A percentile compares a stretch with the other conserved stretches of the same genome.
Evolutionary conservation across 805 yeast genomes (phyloP).

Genomic region (Jamesozyma spencerorum): DNA sequence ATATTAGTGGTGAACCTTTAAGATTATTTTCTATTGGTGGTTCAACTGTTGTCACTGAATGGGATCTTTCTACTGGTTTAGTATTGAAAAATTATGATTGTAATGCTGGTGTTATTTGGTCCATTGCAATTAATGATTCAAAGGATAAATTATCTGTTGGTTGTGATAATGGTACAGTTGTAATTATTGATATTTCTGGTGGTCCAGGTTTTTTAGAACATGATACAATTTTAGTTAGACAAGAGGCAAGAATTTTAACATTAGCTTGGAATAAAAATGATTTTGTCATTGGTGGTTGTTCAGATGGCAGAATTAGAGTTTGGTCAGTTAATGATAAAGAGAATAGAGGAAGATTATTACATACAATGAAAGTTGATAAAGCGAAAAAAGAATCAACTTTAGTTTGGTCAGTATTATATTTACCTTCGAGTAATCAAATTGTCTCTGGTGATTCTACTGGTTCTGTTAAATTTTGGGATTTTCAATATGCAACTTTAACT

Average conservation of each 20-base stretch:
- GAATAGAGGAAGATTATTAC: conserved; percentile 56
- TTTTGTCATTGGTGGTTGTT: conserved; percentile 81
- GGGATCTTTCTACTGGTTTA: conserved; percentile 70
- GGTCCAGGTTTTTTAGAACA: conserved; percentile 80
- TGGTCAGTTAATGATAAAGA: conserved; percentile 44
- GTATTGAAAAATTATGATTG: conserved; percentile 76
- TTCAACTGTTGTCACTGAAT: conserved; percentile 81
- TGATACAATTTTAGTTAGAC: conserved; percentile 67
- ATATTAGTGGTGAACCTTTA: conserved; percentile 39
- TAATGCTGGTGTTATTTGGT: conserved; percentile 92
- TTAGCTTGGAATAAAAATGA: conserved; percentile 65
- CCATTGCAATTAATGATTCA: conserved; percentile 54
- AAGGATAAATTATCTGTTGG: conserved; percentile 73
- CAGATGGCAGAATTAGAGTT: conserved; percentile 83
- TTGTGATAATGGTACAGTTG: conserved; percentile 91
- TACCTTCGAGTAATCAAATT: conserved; percentile 58
- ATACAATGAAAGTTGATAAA: conserved; percentile 88
- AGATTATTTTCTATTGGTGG: conserved; percentile 92
- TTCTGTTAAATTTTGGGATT: conserved; percentile 85
- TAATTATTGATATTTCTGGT: conserved; percentile 72
- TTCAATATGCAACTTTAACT: conserved; percentile 59
- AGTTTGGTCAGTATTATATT: conserved; percentile 74
- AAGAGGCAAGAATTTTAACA: conserved; percentile 70
- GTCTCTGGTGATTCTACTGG: conserved; percentile 98
- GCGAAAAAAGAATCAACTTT: conserved; percentile 76